Conservation (phyloP, 805 yeast genomes). For the Kockiozyma suomiensis region DNA sequence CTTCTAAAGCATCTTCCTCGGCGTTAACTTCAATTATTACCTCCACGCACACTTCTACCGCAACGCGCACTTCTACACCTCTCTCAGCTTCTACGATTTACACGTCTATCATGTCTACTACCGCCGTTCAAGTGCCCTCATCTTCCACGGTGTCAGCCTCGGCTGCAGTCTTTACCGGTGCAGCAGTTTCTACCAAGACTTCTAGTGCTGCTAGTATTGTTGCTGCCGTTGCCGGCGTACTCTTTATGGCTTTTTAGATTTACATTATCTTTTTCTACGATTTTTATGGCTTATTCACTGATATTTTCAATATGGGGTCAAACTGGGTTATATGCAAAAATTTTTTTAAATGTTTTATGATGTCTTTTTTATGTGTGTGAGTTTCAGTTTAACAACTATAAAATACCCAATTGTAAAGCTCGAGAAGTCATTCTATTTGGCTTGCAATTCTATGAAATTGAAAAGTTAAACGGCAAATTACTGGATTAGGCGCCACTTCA, state of each 20-base stretch:
- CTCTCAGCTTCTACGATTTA: background rate
- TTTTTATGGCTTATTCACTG: background rate
- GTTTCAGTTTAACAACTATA: no score
- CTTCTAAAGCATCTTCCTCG: background rate
- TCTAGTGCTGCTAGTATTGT: background rate
- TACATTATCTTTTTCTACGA: background rate
- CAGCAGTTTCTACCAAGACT: background rate
- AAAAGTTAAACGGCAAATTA: no score
- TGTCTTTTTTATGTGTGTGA: no score
- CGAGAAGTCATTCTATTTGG: no score
- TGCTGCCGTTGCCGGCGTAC: background rate
- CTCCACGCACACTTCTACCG: background rate
- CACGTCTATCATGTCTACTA: slow-evolving; percentile 1
- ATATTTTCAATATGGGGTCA: no score
- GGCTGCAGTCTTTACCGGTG: background rate
- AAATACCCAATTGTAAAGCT: no score
- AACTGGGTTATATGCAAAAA: no score
- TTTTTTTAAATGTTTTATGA: no score
- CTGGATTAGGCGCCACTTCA: no score
- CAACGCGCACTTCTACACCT: background rate
- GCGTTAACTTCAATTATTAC: background rate
- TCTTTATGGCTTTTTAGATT: background rate
- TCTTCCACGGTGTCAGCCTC: slow-evolving; percentile 5
- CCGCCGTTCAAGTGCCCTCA: slow-evolving; percentile 4
- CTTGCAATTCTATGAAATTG: no score